Evolutionary conservation across 2,329 filamentous ascomycete genomes (phyloP).

Genomic region (Rutstroemia sp.): DNA sequence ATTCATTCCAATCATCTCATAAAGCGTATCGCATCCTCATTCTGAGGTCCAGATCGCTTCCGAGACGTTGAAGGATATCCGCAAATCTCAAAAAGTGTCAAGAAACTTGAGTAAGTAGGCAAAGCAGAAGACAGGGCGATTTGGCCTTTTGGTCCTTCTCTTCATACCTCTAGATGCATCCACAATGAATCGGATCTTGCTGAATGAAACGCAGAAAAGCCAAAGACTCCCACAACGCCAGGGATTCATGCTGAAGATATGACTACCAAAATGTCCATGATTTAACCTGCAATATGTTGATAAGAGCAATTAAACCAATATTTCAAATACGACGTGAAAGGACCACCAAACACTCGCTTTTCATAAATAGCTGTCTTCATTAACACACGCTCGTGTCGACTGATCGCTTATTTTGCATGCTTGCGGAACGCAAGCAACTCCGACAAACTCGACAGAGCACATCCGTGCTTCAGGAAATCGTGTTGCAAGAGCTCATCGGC

Average conservation of each 20-base stretch:
- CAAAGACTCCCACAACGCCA: constrained; percentile 20
- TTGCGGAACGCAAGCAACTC: constrained; percentile 86
- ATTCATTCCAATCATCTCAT: background rate
- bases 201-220: background rate
- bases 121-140: constrained; percentile 2
- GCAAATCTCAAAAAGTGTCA: background rate
- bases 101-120: constrained; percentile 2
- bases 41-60: constrained; percentile 1
- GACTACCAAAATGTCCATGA: constrained; percentile 17
- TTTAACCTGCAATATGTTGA: constrained; percentile 11
- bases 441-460: constrained; percentile 71
- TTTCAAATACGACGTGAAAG: constrained; percentile 1
- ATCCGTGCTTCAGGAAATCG: constrained; percentile 90
- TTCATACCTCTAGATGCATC: constrained; percentile 3
- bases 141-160: background rate
- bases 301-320: constrained; percentile 1
- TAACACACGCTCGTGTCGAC: constrained; percentile 2
- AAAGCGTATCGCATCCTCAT: constrained; percentile 3
- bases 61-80: background rate
- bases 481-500: constrained; percentile 84
- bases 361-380: constrained; percentile 8
- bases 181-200: background rate
- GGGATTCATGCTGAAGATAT: constrained; percentile 17
- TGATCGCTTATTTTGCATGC: constrained; percentile 47
- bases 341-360: constrained; percentile 4